A percentile compares a stretch with the other conserved stretches of the same genome.
Conservation (phyloP, 768 basidiomycete species). For the Phaeotremella fagi region DNA sequence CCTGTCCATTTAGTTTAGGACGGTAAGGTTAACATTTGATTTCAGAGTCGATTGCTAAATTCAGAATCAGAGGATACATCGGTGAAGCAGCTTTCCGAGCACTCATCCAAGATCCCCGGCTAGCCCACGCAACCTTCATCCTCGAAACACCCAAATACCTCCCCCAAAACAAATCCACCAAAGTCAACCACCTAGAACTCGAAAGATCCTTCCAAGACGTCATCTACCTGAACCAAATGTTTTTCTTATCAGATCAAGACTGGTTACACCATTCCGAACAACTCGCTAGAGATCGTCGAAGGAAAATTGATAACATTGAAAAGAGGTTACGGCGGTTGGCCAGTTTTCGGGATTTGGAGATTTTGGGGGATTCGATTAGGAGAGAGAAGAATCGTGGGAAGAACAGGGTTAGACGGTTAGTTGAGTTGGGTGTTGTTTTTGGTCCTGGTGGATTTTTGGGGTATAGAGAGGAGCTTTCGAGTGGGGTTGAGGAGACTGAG, state of each 20-base stretch:
- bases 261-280: not conserved
- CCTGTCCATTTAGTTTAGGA: not conserved
- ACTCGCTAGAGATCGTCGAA: not conserved
- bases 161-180: not conserved
- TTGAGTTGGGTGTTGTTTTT: not conserved
- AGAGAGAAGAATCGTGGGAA: not conserved
- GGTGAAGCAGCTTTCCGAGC: constrained; percentile 8
- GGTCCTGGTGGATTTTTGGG: not conserved
- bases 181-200: not conserved
- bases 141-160: constrained; percentile 9
- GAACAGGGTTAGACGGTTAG: not conserved
- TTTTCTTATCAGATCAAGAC: not conserved
- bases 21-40: not conserved
- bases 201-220: not conserved
- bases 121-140: constrained; percentile 7
- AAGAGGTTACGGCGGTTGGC: not conserved
- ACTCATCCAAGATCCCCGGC: not conserved
- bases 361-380: not conserved
- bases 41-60: constrained; percentile 1
- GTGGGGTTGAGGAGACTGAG: not conserved
- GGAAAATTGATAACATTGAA: not conserved
- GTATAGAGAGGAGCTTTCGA: not conserved
- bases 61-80: constrained; percentile 4
- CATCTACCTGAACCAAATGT: not conserved
- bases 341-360: too few relatives aligned